Conservation (phyloP, 2,329 filamentous ascomycete genomes). For the Calonectria fujianensis region DNA sequence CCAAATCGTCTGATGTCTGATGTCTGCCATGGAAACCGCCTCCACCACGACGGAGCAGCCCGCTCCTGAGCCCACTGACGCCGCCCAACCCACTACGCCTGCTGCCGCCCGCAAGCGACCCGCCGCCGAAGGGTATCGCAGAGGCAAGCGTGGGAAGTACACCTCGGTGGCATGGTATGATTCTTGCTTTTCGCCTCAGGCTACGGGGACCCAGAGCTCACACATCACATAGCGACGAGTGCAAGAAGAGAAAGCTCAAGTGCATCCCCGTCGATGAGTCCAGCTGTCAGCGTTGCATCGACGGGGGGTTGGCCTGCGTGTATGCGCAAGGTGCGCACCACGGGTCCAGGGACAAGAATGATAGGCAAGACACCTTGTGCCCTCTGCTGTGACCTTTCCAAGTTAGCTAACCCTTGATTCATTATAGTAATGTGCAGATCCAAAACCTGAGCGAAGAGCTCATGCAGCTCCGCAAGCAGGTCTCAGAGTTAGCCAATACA, state of each 20-base stretch:
- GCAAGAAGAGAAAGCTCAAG: conserved; percentile 65
- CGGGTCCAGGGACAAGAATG: conserved; percentile 46
- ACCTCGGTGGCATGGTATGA: conserved; percentile 62
- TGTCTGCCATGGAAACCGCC: conserved; percentile 26
- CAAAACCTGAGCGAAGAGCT: conserved; percentile 56
- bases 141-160: conserved; percentile 61
- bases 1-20: conserved; percentile 1
- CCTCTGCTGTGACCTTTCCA: background rate
- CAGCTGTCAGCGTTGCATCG: conserved; percentile 58
- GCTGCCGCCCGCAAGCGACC: conserved; percentile 27
- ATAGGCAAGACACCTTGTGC: conserved; percentile 44
- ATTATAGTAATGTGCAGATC: conserved; percentile 30
- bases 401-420: conserved; percentile 16
- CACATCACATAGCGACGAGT: conserved; percentile 57
- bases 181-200: background rate
- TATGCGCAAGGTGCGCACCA: conserved; percentile 52
- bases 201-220: conserved; percentile 34
- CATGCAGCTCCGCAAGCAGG: conserved; percentile 56
- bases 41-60: conserved; percentile 32
- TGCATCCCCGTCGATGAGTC: conserved; percentile 57
- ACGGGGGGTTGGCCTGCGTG: conserved; percentile 53
- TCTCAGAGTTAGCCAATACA: conserved; percentile 54
- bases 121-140: conserved; percentile 32
- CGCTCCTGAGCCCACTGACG: conserved; percentile 30
- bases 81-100: conserved; percentile 3